Conservation (phyloP, 306 rosid genomes). For the Cucumis sativus region Cucumber_9930_V3 NC_026655.2:5900501-5901000, state of each 20-base stretch:
- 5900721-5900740: background rate
- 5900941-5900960: background rate
- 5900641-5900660: background rate
- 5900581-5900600: background rate
- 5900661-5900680: background rate
- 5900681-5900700: background rate
- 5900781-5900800: slow-evolving; percentile 71
- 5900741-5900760: slow-evolving; percentile 48
- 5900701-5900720: background rate
- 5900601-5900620: background rate
- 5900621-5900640: background rate
- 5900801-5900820: slow-evolving; percentile 87
- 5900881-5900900: background rate
- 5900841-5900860: slow-evolving; percentile 30
- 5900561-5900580: background rate
- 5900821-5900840: slow-evolving; percentile 78
- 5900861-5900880: slow-evolving; percentile 28
- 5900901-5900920: background rate
- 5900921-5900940: background rate
- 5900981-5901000: background rate
- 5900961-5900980: background rate
- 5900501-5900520: background rate
- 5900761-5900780: slow-evolving; percentile 94
- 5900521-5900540: background rate
- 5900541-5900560: background rate